Evolutionary conservation across 139 green algal species (phyloP).

Genomic region (Monoraphidium neglectum): DNA sequence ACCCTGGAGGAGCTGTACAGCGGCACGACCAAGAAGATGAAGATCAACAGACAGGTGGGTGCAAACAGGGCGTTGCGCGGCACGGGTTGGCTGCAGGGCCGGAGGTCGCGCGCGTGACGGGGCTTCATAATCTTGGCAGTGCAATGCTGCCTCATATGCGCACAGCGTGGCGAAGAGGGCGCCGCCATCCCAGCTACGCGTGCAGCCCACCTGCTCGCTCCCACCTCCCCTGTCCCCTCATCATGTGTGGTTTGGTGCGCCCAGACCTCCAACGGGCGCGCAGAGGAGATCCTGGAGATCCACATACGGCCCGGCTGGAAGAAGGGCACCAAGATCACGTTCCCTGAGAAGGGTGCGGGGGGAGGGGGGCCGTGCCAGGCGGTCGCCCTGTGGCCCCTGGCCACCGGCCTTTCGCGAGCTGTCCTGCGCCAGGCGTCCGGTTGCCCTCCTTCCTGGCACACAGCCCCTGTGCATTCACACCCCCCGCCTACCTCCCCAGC

Average conservation of each 20-base stretch:
- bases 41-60: conserved; percentile 38
- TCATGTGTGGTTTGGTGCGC: conserved; percentile 33
- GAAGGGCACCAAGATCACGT: conserved; percentile 93
- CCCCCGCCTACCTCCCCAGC: no score
- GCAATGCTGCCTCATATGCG: neutral
- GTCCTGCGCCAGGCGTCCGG: no score
- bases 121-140: no score
- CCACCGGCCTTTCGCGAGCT: no score
- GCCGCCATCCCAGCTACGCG: neutral
- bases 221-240: no score
- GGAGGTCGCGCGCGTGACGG: no score
- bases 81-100: neutral
- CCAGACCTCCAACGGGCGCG: neutral
- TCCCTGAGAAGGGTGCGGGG: conserved; percentile 80
- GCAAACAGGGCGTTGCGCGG: neutral
- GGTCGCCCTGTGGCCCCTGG: no score
- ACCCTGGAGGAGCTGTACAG: conserved; percentile 78
- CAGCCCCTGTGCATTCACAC: no score
- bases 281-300: conserved; percentile 88
- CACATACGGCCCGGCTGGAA: conserved; percentile 95
- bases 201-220: conserved; percentile 37
- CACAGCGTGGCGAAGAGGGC: neutral
- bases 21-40: conserved; percentile 67
- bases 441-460: no score
- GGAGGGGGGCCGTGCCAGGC: no score